These are phyloP conservation scores for Pleurotus pulmonarius DNA, from an alignment of 768 basidiomycete species.

Conservation along the genomic window DNA sequence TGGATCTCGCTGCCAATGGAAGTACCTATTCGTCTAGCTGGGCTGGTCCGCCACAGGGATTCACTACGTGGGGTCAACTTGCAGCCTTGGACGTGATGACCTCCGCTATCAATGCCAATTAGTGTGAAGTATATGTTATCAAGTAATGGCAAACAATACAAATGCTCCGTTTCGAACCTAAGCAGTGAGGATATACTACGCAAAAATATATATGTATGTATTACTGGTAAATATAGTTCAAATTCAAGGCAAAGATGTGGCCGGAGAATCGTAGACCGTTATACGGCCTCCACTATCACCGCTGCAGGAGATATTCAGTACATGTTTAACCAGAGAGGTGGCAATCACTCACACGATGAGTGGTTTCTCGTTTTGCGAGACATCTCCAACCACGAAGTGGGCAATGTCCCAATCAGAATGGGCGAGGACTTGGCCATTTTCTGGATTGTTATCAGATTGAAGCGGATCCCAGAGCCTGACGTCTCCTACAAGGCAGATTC, in stretches of 20 bases:
- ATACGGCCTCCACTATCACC: background rate
- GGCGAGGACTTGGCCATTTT: conserved; percentile 48
- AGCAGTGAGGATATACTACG: no score
- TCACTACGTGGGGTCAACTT: conserved; percentile 48
- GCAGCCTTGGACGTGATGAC: conserved; percentile 42
- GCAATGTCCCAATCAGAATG: conserved; percentile 55
- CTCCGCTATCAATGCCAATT: conserved; percentile 33
- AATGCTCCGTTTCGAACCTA: no score
- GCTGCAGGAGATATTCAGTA: background rate
- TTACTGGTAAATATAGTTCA: no score
- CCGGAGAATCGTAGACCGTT: background rate
- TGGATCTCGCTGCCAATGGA: conserved; percentile 42
- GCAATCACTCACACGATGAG: conserved; percentile 53
- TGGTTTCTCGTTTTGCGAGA: conserved; percentile 41
- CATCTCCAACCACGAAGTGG: conserved; percentile 57
- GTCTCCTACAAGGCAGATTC: conserved; percentile 44
- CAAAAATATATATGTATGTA: no score
- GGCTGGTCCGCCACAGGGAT: conserved; percentile 41
- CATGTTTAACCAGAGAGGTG: background rate
- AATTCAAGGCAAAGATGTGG: no score
- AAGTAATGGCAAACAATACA: no score
- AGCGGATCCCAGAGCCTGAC: conserved; percentile 65
- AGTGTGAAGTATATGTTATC: background rate
- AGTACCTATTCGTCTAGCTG: conserved; percentile 42
- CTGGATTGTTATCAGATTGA: conserved; percentile 27